phyloP scores from a whole-genome alignment of 2,329 filamentous ascomycete species.

The Talaromyces sp. region DNA sequence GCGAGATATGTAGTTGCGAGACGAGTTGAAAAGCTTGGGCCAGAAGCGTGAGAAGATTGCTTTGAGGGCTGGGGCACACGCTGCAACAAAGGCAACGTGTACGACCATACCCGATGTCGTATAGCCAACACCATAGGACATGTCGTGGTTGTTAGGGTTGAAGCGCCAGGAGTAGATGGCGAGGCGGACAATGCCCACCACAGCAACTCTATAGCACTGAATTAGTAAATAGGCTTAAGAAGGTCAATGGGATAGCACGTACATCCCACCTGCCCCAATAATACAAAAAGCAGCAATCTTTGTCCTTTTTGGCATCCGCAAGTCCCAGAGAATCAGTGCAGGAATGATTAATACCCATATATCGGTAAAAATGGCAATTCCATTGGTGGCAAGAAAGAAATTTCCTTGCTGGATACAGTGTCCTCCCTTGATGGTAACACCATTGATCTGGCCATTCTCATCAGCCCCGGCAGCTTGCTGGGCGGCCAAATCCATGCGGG shows the following conservation, averaged over 20 bases:
- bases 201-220: not conserved
- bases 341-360: slow-evolving; percentile 25
- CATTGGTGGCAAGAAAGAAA: slow-evolving; percentile 23
- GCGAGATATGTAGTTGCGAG: not conserved
- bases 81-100: not conserved
- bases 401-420: slow-evolving; percentile 23
- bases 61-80: not conserved
- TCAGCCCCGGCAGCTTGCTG: not conserved
- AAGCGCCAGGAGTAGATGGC: slow-evolving; percentile 2
- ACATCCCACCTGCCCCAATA: not conserved
- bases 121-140: not conserved
- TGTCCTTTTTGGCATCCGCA: slow-evolving; percentile 21
- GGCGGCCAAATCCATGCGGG: not conserved
- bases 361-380: slow-evolving; percentile 26
- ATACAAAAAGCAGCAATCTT: slow-evolving; percentile 26
- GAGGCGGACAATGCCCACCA: not conserved
- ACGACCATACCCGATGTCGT: slow-evolving; percentile 1
- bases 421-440: slow-evolving; percentile 12
- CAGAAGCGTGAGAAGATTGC: not conserved
- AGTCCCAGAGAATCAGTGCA: slow-evolving; percentile 22
- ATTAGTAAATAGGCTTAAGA: not conserved
- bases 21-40: not conserved
- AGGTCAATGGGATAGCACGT: not conserved
- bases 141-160: slow-evolving; percentile 3
- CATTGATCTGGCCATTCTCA: slow-evolving; percentile 8